Base-by-base conservation (phyloP, 164 flowering plant species). In the Nymphaea colorata region DNA sequence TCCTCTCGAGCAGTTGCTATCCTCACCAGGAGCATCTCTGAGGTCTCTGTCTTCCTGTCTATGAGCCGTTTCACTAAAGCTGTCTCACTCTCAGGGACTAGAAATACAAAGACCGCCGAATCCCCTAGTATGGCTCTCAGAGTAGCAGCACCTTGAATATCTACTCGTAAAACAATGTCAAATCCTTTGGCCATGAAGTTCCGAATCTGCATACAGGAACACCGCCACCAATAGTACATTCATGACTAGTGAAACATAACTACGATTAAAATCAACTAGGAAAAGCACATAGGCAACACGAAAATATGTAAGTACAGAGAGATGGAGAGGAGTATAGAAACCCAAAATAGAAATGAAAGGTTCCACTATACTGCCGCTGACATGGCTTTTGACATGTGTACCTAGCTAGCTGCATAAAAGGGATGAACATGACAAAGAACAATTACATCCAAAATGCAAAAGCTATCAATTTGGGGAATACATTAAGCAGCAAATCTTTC, bases 91-190 rank as follows among this genome's bases (percentile, higher is more conserved):
- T 89, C 97, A 0, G 98, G 96, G 51, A 83, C 86, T 66, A 93
- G 69, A 60, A 91, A 93, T 51, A 91, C 68, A 71, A 91, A 91
- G 60, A 87, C 82, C 0, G 93, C 98, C 0, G 92, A 86, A 51
- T 83, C 36, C 55, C 93, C 87, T 12, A 91, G 74, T 41, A 86
- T 81, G 69, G 72, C 78, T 68, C 84, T 85, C 74, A 93, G 72
- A 0, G 91, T 86, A 3, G 85, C 78, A 0, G 96, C 98, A 14
- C 98, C 97, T 64, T 91, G 98, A 42, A 91, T 83, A 68, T 93
- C 98, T 17, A 93, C 98, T 67, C 97, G 85, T 76, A 93, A 43
- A 45, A 91, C 85, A 53, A 93, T 81, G 66, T 93, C 98, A 70
- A 59, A 77, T 72, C 98, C 97, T 70, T 79, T 86, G 0, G 82